Conservation (phyloP, 2,329 filamentous ascomycete genomes). For the Davidsoniella virescens region DNA sequence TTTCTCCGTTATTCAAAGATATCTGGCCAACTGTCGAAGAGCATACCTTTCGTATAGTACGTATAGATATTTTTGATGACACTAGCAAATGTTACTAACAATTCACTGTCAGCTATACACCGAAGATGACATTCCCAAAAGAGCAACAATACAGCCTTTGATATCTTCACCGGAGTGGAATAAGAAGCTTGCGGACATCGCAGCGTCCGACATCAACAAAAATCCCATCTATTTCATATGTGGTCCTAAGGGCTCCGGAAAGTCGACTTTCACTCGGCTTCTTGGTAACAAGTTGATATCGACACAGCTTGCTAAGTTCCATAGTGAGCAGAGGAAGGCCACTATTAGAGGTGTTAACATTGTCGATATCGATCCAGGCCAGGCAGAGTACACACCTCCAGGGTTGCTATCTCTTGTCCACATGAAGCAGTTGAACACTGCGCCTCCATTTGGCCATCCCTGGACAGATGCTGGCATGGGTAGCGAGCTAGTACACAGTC, state of each 20-base stretch:
- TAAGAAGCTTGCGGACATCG: constrained; percentile 30
- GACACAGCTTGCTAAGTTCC: constrained; percentile 18
- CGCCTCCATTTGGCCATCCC: constrained; percentile 50
- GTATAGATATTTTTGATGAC: constrained; percentile 11
- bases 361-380: constrained; percentile 64
- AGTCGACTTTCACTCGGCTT: constrained; percentile 56
- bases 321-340: constrained; percentile 8
- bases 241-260: constrained; percentile 57
- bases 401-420: constrained; percentile 54
- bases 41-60: constrained; percentile 34
- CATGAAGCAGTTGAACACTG: constrained; percentile 44
- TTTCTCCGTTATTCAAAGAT: constrained; percentile 50
- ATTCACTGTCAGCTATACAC: constrained; percentile 30
- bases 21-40: constrained; percentile 42
- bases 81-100: constrained; percentile 16
- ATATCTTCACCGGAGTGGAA: constrained; percentile 45
- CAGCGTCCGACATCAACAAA: constrained; percentile 19
- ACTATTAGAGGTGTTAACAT: constrained; percentile 28
- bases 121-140: constrained; percentile 35
- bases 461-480: constrained; percentile 15
- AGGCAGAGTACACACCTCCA: constrained; percentile 56
- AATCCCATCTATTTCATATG: constrained; percentile 39
- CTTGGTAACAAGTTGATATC: constrained; percentile 53
- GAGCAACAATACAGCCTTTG: constrained; percentile 34
- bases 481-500: constrained; percentile 36